Percentiles rank a stretch among this genome's conserved stretches.
Evolutionary conservation across 345 rosid species (phyloP).

Genomic region (Hibiscus mutabilis): DNA sequence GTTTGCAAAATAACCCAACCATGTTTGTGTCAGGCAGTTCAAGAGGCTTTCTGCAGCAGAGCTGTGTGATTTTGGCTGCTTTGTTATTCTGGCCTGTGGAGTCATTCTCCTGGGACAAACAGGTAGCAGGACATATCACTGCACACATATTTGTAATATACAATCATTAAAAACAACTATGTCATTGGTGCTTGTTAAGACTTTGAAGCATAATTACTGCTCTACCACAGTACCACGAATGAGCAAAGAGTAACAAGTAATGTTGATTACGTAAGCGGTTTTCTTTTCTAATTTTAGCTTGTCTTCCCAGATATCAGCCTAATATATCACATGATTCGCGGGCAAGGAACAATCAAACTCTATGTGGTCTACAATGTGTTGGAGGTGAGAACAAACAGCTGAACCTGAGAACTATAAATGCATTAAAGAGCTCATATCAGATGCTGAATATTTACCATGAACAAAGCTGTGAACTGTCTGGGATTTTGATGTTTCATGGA

Average conservation of each 20-base stretch:
- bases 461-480: neutral
- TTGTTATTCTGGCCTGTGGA: constrained; percentile 59
- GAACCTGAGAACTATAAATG: neutral
- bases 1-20: constrained; percentile 40
- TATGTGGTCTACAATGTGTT: constrained; percentile 90
- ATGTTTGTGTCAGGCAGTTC: constrained; percentile 79
- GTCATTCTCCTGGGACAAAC: constrained; percentile 58
- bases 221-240: neutral
- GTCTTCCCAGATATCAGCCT: constrained; percentile 78
- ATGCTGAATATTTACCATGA: neutral
- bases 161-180: neutral
- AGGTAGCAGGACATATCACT: constrained; percentile 38
- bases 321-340: constrained; percentile 97
- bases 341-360: constrained; percentile 96
- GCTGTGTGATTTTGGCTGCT: constrained; percentile 86
- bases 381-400: constrained; percentile 54
- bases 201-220: neutral
- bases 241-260: neutral
- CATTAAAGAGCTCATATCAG: neutral
- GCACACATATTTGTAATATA: constrained; percentile 5
- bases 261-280: neutral
- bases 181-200: neutral
- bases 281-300: constrained; percentile 24
- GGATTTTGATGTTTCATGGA: neutral
- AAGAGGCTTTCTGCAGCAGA: constrained; percentile 78